Evolutionary conservation across 1,139 yeast species (phyloP).

Genomic region (Casaregolazyma suthepensis): DNA sequence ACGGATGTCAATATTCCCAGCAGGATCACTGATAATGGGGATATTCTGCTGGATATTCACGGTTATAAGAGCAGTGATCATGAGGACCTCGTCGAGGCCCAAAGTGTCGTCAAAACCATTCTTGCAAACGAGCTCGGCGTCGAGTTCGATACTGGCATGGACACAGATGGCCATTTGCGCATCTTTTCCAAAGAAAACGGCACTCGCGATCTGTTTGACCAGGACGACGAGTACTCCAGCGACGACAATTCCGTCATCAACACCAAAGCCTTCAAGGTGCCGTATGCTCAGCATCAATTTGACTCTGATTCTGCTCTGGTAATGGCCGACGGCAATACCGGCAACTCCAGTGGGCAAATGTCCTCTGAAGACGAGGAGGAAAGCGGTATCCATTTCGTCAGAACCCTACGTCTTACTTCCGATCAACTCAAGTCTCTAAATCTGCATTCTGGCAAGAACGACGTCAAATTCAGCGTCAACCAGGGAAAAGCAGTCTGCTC

Average conservation of each 20-base stretch:
- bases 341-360: slow-evolving; percentile 8
- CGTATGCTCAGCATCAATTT: slow-evolving; percentile 14
- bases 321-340: slow-evolving; percentile 9
- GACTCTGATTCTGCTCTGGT: slow-evolving; percentile 15
- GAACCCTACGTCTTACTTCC: slow-evolving; percentile 84
- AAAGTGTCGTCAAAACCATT: slow-evolving; percentile 61
- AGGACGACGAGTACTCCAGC: slow-evolving; percentile 8
- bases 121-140: slow-evolving; percentile 63
- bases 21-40: slow-evolving; percentile 84
- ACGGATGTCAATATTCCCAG: slow-evolving; percentile 77
- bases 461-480: slow-evolving; percentile 69
- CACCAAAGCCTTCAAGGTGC: slow-evolving; percentile 6
- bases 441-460: slow-evolving; percentile 73
- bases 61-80: slow-evolving; percentile 89
- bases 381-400: slow-evolving; percentile 46
- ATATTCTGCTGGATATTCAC: slow-evolving; percentile 85
- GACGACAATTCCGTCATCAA: slow-evolving; percentile 6
- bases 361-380: slow-evolving; percentile 15
- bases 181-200: slow-evolving; percentile 43
- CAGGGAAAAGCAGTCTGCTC: slow-evolving; percentile 73
- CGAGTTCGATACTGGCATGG: slow-evolving; percentile 43
- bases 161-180: slow-evolving; percentile 66
- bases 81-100: slow-evolving; percentile 41
- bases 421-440: slow-evolving; percentile 76
- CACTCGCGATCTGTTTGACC: slow-evolving; percentile 6